These are phyloP conservation scores for Flaveria linearis DNA, from an alignment of 129 eudicot species.

Conservation along the genomic window DNA sequence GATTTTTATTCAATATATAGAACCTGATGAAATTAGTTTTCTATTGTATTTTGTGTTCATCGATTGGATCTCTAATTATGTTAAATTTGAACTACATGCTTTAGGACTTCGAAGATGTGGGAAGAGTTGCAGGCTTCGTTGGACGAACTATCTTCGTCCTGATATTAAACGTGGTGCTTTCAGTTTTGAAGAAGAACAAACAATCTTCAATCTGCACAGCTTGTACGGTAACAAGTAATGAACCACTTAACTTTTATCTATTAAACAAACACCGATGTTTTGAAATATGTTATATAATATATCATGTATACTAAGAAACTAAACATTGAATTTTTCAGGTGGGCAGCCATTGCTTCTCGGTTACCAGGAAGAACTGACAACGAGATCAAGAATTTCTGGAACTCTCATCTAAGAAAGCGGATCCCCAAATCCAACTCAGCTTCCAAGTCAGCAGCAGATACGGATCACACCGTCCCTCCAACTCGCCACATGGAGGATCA, in stretches of 20 bases:
- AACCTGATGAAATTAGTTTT: too few relatives aligned
- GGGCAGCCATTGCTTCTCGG: constrained; percentile 80
- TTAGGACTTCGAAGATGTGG: constrained; percentile 81
- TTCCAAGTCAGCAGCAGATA: constrained; percentile 34
- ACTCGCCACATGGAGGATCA: constrained; percentile 50
- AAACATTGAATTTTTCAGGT: constrained; percentile 48
- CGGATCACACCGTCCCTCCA: constrained; percentile 26
- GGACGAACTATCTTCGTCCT: constrained; percentile 89
- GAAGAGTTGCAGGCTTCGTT: constrained; percentile 90
- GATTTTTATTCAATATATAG: too few relatives aligned
- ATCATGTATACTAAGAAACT: not conserved
- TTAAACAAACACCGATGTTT: not conserved
- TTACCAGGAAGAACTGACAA: constrained; percentile 94
- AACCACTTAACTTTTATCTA: constrained; percentile 6
- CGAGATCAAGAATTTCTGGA: constrained; percentile 83
- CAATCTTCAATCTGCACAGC: constrained; percentile 55
- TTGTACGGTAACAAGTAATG: constrained; percentile 77
- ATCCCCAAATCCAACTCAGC: constrained; percentile 36
- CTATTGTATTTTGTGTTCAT: too few relatives aligned
- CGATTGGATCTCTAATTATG: not conserved
- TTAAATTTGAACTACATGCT: not conserved
- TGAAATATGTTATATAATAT: not conserved
- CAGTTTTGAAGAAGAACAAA: constrained; percentile 61
- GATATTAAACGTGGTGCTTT: constrained; percentile 84
- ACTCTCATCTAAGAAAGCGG: constrained; percentile 71